These are phyloP conservation scores for Gloeophyllum trabeum DNA, from an alignment of 768 basidiomycete genomes.

Conservation along the genomic window DNA sequence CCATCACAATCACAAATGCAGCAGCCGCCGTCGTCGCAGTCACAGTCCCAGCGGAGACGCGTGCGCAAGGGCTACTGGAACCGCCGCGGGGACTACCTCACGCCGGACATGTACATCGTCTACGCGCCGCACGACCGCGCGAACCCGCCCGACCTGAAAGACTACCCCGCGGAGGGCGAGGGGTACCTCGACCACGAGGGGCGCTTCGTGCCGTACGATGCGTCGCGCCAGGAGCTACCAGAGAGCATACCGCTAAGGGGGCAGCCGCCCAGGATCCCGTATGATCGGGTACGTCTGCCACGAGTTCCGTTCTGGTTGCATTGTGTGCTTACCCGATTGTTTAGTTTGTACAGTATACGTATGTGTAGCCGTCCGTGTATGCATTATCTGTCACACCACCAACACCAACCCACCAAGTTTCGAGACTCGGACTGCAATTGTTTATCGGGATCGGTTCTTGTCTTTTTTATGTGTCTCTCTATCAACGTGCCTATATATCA, in stretches of 20 bases:
- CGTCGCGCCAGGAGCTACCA: slow-evolving; percentile 42
- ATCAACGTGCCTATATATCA: no score
- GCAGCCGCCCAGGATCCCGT: slow-evolving; percentile 39
- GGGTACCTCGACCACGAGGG: slow-evolving; percentile 50
- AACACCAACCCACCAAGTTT: no score
- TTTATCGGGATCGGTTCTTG: no score
- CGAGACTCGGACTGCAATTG: no score
- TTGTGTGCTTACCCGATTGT: no score
- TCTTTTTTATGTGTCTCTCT: no score
- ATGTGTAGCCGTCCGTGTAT: no score
- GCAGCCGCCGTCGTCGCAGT: slow-evolving; percentile 18
- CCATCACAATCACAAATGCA: slow-evolving; percentile 16
- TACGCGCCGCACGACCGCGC: slow-evolving; percentile 46
- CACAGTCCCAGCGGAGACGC: slow-evolving; percentile 16
- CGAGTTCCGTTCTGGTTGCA: neutral
- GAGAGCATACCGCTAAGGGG: slow-evolving; percentile 53
- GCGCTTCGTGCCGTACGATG: slow-evolving; percentile 25
- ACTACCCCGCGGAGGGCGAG: slow-evolving; percentile 43
- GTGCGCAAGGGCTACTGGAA: slow-evolving; percentile 62
- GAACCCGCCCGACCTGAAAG: slow-evolving; percentile 49
- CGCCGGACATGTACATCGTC: slow-evolving; percentile 42
- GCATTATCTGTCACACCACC: no score
- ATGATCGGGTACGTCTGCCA: slow-evolving; percentile 32
- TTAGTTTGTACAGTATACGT: no score
- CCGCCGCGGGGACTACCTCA: slow-evolving; percentile 62